phyloP scores from a whole-genome alignment of 2,329 filamentous ascomycete genomes.

The Beauveria scarabaeidicola region DNA sequence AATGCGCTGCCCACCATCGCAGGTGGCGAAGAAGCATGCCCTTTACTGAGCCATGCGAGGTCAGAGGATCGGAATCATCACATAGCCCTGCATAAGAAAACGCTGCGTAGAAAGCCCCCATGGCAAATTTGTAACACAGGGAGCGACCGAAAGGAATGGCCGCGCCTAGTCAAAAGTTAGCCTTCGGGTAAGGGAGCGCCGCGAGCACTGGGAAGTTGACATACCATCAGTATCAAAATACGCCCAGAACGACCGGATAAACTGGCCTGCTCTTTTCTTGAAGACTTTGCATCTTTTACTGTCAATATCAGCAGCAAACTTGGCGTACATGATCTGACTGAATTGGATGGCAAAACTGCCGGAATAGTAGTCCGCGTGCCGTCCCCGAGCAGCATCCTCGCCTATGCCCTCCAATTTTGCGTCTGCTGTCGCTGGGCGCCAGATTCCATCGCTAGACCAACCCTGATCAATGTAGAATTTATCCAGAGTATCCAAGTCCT shows the following conservation, averaged over 20 bases:
- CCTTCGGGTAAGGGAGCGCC: neutral
- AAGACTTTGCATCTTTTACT: conserved; percentile 27
- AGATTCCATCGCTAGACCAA: conserved; percentile 40
- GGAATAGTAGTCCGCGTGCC: conserved; percentile 44
- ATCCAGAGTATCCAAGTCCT: conserved; percentile 35
- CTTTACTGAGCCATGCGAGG: conserved; percentile 32
- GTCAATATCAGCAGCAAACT: conserved; percentile 34
- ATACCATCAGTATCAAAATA: conserved; percentile 39
- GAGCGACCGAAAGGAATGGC: conserved; percentile 44
- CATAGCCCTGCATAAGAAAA: conserved; percentile 33
- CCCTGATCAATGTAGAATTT: conserved; percentile 35
- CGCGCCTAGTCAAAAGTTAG: conserved; percentile 26
- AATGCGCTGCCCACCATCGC: conserved; percentile 37
- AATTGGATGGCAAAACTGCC: conserved; percentile 47
- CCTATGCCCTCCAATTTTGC: conserved; percentile 11
- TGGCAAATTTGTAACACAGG: conserved; percentile 43
- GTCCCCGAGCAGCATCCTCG: conserved; percentile 15
- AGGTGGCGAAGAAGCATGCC: conserved; percentile 42
- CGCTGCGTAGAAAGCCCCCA: conserved; percentile 39
- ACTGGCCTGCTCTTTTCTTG: conserved; percentile 29
- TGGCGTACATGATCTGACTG: conserved; percentile 37
- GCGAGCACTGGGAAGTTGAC: neutral
- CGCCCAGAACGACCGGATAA: conserved; percentile 34
- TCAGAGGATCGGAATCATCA: conserved; percentile 27
- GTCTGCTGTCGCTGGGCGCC: conserved; percentile 22